phyloP scores from a whole-genome alignment of 345 rosid genomes.

The Aethionema arabicum region DNA sequence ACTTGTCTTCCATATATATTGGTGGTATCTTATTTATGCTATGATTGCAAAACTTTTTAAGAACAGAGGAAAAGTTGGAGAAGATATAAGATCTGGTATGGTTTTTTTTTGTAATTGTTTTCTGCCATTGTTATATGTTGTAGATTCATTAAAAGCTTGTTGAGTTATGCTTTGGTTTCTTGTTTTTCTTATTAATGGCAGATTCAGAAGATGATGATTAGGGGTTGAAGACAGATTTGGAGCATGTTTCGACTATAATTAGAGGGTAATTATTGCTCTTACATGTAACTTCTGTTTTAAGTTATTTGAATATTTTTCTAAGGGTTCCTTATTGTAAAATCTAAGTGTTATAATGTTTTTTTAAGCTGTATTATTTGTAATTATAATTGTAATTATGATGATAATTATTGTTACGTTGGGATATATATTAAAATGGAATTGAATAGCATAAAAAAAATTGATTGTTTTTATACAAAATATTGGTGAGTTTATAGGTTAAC shows the following conservation, averaged over 20 bases:
- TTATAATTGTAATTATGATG: no score
- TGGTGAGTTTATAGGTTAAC: no score
- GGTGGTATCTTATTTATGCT: conserved; percentile 91
- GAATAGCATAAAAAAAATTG: no score
- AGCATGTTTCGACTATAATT: conserved; percentile 27
- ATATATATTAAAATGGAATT: no score
- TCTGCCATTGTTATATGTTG: background rate
- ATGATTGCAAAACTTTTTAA: conserved; percentile 80
- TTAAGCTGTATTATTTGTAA: background rate
- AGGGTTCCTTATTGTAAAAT: conserved; percentile 15
- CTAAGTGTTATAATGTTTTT: conserved; percentile 10
- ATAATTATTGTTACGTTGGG: no score
- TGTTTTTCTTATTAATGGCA: conserved; percentile 38
- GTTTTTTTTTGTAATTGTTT: conserved; percentile 12
- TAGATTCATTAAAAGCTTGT: background rate
- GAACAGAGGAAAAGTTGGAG: conserved; percentile 91
- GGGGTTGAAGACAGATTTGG: conserved; percentile 31
- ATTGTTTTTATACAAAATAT: no score
- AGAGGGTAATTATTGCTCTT: conserved; percentile 23
- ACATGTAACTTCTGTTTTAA: conserved; percentile 19
- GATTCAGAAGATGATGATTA: conserved; percentile 88
- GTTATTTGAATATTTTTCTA: background rate
- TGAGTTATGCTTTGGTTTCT: background rate
- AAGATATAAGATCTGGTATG: conserved; percentile 97
- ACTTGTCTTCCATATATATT: conserved; percentile 89